phyloP scores from a whole-genome alignment of 495 filamentous ascomycete species.

The Staphylotrichum tortipilum region DNA sequence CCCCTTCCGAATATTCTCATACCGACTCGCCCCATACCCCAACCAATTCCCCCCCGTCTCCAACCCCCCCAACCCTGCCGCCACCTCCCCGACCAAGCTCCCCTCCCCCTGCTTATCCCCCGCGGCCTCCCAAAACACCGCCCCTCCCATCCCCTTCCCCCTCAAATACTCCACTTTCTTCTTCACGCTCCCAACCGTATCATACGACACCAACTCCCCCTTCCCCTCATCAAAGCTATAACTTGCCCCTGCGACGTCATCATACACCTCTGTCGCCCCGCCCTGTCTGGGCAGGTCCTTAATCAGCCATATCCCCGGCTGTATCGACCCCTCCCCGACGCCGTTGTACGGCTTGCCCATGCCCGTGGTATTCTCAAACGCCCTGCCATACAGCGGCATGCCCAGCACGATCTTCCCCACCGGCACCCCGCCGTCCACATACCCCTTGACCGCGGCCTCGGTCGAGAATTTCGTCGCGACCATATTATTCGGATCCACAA shows the following conservation, averaged over 20 bases:
- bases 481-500: slow-evolving; percentile 41
- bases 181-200: slow-evolving; percentile 51
- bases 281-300: slow-evolving; percentile 50
- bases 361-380: slow-evolving; percentile 64
- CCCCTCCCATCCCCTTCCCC: slow-evolving; percentile 58
- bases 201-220: slow-evolving; percentile 66
- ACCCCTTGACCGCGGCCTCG: slow-evolving; percentile 57
- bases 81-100: slow-evolving; percentile 57
- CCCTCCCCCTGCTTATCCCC: slow-evolving; percentile 54
- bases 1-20: slow-evolving; percentile 56
- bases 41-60: slow-evolving; percentile 56
- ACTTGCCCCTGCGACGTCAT: slow-evolving; percentile 48
- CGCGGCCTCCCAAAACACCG: slow-evolving; percentile 87
- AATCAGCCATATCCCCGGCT: slow-evolving; percentile 75
- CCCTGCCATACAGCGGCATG: slow-evolving; percentile 77
- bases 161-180: slow-evolving; percentile 60
- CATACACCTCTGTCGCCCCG: slow-evolving; percentile 37
- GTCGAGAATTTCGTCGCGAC: slow-evolving; percentile 58
- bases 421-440: slow-evolving; percentile 53
- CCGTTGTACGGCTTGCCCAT: slow-evolving; percentile 60
- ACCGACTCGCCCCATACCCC: slow-evolving; percentile 58
- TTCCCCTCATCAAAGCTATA: slow-evolving; percentile 58
- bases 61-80: slow-evolving; percentile 42
- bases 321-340: slow-evolving; percentile 56
- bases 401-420: slow-evolving; percentile 68